Evolutionary conservation across 768 basidiomycete species (phyloP).

Genomic region (Agrocybe praecox): DNA sequence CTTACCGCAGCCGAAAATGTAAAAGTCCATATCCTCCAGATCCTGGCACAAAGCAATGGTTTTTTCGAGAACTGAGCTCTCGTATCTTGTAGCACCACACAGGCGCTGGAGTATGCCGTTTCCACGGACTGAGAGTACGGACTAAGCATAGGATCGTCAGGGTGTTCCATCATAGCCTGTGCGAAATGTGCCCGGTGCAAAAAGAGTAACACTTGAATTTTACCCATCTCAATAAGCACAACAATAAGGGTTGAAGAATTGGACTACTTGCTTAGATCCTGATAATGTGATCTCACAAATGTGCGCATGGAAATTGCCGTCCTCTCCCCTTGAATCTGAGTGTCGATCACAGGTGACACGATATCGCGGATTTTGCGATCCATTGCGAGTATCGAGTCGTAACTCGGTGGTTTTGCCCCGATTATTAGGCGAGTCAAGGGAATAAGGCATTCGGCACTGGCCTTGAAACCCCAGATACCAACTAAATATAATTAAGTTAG

Average conservation of each 20-base stretch:
- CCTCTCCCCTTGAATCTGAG: constrained; percentile 23
- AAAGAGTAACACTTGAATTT: constrained; percentile 47
- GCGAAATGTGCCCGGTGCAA: constrained; percentile 62
- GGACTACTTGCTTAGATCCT: constrained; percentile 42
- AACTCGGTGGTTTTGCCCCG: constrained; percentile 43
- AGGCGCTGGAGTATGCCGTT: constrained; percentile 54
- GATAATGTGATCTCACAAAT: constrained; percentile 45
- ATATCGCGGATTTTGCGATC: constrained; percentile 50
- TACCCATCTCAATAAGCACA: constrained; percentile 1
- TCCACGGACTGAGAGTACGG: constrained; percentile 53
- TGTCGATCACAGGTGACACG: constrained; percentile 25
- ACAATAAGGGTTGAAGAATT: background rate
- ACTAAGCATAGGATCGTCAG: constrained; percentile 47
- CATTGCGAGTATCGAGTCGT: constrained; percentile 48
- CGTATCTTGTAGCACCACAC: constrained; percentile 43
- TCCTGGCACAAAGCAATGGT: constrained; percentile 47
- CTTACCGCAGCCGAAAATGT: constrained; percentile 58
- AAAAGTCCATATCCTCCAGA: constrained; percentile 64
- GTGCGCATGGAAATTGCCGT: constrained; percentile 42
- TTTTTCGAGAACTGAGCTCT: constrained; percentile 42
- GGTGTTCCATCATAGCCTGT: constrained; percentile 51
- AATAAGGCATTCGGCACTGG: constrained; percentile 40
- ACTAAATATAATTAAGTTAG: constrained; percentile 28
- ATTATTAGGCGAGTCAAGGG: constrained; percentile 44
- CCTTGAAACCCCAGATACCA: constrained; percentile 49